Evolutionary conservation across 768 basidiomycete genomes (phyloP).

Genomic region (Termitomyces sp.): DNA sequence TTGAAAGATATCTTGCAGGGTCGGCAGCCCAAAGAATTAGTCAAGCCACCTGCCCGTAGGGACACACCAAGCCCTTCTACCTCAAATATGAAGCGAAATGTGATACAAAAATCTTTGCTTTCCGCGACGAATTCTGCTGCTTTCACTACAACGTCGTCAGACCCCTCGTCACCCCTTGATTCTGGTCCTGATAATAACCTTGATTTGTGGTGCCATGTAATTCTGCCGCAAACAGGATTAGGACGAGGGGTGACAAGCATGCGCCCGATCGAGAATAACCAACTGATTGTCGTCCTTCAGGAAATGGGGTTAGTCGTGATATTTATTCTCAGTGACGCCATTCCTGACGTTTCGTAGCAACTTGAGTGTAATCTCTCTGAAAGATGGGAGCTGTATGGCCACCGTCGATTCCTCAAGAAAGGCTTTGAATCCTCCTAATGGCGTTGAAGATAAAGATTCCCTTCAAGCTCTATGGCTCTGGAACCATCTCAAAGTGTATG

Average conservation of each 20-base stretch:
- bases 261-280: constrained; percentile 35
- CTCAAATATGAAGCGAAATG: constrained; percentile 24
- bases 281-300: constrained; percentile 51
- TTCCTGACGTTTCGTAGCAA: constrained; percentile 33
- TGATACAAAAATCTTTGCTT: constrained; percentile 37
- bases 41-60: not conserved
- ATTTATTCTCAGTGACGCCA: not conserved
- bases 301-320: constrained; percentile 55
- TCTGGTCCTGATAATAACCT: constrained; percentile 25
- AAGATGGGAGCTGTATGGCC: constrained; percentile 43
- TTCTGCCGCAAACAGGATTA: constrained; percentile 41
- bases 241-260: constrained; percentile 43
- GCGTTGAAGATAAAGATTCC: constrained; percentile 28
- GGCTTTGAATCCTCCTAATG: constrained; percentile 21
- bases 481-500: constrained; percentile 33
- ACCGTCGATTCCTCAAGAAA: constrained; percentile 26
- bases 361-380: constrained; percentile 46
- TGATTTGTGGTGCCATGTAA: constrained; percentile 36
- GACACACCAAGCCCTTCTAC: constrained; percentile 23
- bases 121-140: constrained; percentile 44
- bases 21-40: constrained; percentile 32
- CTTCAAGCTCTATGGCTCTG: constrained; percentile 40
- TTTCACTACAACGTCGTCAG: constrained; percentile 34
- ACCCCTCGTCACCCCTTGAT: constrained; percentile 33
- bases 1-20: constrained; percentile 72